phyloP scores from a whole-genome alignment of 2,329 filamentous ascomycete species.

The Scedosporium boydii region DNA sequence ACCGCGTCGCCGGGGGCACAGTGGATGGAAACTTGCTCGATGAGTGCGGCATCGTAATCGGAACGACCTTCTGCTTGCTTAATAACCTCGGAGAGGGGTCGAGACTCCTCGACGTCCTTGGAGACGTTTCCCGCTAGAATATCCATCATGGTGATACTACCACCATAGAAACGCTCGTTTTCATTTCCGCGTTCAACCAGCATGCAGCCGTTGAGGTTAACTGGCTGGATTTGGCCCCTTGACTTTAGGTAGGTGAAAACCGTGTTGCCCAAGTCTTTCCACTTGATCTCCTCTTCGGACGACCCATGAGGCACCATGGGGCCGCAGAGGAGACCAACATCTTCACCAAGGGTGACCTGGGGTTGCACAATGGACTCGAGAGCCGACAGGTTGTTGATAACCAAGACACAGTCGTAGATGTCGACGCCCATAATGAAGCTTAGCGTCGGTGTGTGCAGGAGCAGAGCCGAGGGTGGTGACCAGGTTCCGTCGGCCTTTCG shows the following conservation, averaged over 20 bases:
- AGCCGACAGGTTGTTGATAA: constrained; percentile 80
- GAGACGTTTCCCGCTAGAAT: constrained; percentile 48
- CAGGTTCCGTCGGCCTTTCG: constrained; percentile 78
- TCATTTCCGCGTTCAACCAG: constrained; percentile 48
- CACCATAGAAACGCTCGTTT: constrained; percentile 49
- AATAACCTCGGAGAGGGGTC: constrained; percentile 67
- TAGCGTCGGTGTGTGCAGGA: constrained; percentile 80
- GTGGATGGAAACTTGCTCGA: constrained; percentile 54
- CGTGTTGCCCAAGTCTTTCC: constrained; percentile 43
- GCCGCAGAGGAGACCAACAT: constrained; percentile 67
- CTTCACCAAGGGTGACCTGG: constrained; percentile 70
- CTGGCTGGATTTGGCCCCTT: constrained; percentile 43
- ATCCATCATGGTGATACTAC: constrained; percentile 41
- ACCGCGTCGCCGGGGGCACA: constrained; percentile 68
- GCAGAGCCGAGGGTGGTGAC: constrained; percentile 84
- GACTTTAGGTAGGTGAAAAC: constrained; percentile 52
- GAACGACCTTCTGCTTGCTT: constrained; percentile 78
- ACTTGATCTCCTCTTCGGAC: constrained; percentile 39
- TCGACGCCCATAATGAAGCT: constrained; percentile 89
- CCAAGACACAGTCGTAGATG: constrained; percentile 90
- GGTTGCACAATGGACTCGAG: constrained; percentile 76
- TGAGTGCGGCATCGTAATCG: constrained; percentile 59
- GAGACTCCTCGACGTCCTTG: constrained; percentile 43
- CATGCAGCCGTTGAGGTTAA: constrained; percentile 46
- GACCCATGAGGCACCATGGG: constrained; percentile 54